Conservation (phyloP, 2,329 filamentous ascomycete species). For the Didymella keratinophila region DNA sequence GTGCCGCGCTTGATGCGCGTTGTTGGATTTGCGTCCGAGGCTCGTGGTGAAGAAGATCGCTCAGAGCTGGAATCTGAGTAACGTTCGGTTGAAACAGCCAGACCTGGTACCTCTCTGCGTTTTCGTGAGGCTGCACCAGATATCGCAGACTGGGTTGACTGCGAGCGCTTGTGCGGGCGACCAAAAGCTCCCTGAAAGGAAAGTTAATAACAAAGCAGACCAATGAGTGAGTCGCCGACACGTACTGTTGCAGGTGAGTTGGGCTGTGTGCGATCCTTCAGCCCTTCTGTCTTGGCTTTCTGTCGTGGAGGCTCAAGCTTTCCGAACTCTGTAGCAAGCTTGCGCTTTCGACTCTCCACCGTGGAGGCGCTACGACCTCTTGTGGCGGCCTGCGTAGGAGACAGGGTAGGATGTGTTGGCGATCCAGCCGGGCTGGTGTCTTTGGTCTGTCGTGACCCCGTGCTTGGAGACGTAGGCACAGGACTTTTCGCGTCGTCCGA, state of each 20-base stretch:
- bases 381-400: constrained; percentile 36
- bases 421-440: constrained; percentile 45
- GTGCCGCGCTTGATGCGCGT: constrained; percentile 66
- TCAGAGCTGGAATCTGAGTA: constrained; percentile 51
- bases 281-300: constrained; percentile 48
- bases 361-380: constrained; percentile 51
- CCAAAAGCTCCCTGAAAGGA: constrained; percentile 34
- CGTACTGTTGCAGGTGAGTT: constrained; percentile 44
- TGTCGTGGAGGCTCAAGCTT: constrained; percentile 52
- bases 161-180: constrained; percentile 50
- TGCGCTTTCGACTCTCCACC: constrained; percentile 52
- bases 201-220: background rate
- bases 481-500: constrained; percentile 45
- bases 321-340: constrained; percentile 47
- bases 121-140: constrained; percentile 43
- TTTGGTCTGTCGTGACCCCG: constrained; percentile 45
- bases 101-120: constrained; percentile 43
- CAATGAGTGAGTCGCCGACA: background rate
- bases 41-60: constrained; percentile 47
- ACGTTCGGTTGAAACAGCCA: constrained; percentile 43
- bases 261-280: constrained; percentile 44
- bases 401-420: constrained; percentile 36
- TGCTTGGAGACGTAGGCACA: constrained; percentile 47
- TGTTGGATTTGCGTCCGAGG: constrained; percentile 50
- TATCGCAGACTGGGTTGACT: constrained; percentile 48